Evolutionary conservation across 441 rosid species (phyloP), one percentile per base, ranked within the genome.

Genomic region (Gossypium gossypioides): DNA sequence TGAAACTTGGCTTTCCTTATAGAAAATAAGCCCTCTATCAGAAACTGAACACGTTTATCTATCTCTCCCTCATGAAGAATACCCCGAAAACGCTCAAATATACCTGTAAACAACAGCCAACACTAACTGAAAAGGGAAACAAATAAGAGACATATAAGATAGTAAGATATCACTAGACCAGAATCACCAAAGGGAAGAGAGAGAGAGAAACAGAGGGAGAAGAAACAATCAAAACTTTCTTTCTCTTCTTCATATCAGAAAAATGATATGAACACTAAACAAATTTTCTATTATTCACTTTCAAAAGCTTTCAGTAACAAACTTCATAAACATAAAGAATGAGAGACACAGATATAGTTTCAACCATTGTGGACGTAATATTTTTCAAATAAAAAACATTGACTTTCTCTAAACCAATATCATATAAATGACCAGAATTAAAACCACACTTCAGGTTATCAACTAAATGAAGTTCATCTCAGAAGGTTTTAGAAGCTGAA

Each of bases 21-120:
- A 15, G 96, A 94, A 84, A 88, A 91, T 44, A 95, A 84, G 46
- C 93, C 92, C 87, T 95, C 97, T 58, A 92, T 89, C 82, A 92
- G 76, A 77, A 83, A 95, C 54, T 95, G 97, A 55, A 92, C 97
- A 21, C 99, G 80, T 81, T 92, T 90, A 77, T 95, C 97, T 34
- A 92, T 95, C 80, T 95, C 96, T 78, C 97, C 99, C 81, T 95
- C 97, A 72, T 91, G 97, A 67, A 95, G 90, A 68, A 94, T 94
- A 19, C 94, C 96, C 56, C 91, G 96, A 73, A 94, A 94, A 62
- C 96, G 87, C 78, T 94, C 97, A 83, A 94, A 90, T 52, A 89
- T 89, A 40, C 96, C 98, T 93, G 86, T 15, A 80, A 12, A 24
- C 22, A 71, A 71, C 4, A 15, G 24, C 27, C 19, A 40, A 76